A percentile compares a stretch with the other conserved stretches of the same genome.
These are phyloP conservation scores for Nadsonia fulvescens DNA, from an alignment of 805 yeast species.

Conservation along the genomic window DNA sequence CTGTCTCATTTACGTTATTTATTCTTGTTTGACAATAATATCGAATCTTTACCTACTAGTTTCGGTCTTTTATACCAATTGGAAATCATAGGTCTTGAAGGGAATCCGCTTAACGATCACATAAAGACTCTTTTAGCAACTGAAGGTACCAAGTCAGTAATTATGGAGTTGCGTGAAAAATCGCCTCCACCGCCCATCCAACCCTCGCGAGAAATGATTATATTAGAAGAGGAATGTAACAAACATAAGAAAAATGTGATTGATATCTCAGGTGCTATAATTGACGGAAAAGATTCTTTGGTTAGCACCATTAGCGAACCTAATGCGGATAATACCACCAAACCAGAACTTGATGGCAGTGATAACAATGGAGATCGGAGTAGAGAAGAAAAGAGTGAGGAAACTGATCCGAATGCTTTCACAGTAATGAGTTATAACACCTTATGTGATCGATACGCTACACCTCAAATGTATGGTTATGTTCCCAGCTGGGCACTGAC, in stretches of 20 bases:
- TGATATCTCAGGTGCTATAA: too few relatives aligned
- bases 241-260: too few relatives aligned
- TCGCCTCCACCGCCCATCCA: slow-evolving; percentile 52
- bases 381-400: too few relatives aligned
- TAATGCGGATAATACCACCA: slow-evolving; percentile 2
- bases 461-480: slow-evolving; percentile 76
- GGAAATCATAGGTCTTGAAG: slow-evolving; percentile 81
- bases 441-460: slow-evolving; percentile 89
- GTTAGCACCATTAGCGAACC: too few relatives aligned
- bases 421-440: slow-evolving; percentile 79
- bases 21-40: slow-evolving; percentile 73
- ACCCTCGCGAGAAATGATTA: slow-evolving; percentile 68
- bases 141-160: slow-evolving; percentile 70
- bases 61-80: slow-evolving; percentile 74
- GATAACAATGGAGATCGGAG: background rate
- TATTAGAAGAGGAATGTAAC: slow-evolving; percentile 47
- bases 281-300: background rate
- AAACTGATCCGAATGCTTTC: too few relatives aligned
- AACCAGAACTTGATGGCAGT: slow-evolving; percentile 1
- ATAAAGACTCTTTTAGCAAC: slow-evolving; percentile 52
- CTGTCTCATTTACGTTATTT: slow-evolving; percentile 65
- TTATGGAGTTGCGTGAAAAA: slow-evolving; percentile 64
- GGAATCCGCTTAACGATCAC: slow-evolving; percentile 62
- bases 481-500: slow-evolving; percentile 95
- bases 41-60: slow-evolving; percentile 59